Conservation (phyloP, 2,329 filamentous ascomycete species). For the Phaeoacremonium minimum region DNA sequence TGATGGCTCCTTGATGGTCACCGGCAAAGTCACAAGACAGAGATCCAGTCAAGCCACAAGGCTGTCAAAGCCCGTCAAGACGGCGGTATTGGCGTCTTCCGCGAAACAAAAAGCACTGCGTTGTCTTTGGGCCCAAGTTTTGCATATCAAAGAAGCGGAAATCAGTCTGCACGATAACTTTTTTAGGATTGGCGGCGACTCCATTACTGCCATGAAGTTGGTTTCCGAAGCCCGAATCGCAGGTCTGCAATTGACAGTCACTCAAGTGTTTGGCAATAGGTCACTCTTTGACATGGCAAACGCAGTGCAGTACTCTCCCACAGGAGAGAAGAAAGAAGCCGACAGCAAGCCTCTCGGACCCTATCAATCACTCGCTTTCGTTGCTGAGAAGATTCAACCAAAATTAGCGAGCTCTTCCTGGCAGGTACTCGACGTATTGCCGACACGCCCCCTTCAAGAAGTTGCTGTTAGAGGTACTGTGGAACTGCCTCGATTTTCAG, state of each 20-base stretch:
- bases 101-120: slow-evolving; percentile 16
- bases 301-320: slow-evolving; percentile 8
- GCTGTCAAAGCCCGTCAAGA: slow-evolving; percentile 4
- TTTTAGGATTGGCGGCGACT: slow-evolving; percentile 44
- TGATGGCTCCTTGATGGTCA: slow-evolving; percentile 13
- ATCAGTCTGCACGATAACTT: slow-evolving; percentile 40
- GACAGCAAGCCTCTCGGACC: slow-evolving; percentile 4
- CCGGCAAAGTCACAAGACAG: slow-evolving; percentile 3
- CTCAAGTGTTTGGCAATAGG: slow-evolving; percentile 34
- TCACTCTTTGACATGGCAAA: slow-evolving; percentile 16
- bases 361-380: slow-evolving; percentile 34
- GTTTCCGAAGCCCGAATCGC: slow-evolving; percentile 34
- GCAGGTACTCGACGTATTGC: slow-evolving; percentile 51
- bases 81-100: slow-evolving; percentile 10
- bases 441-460: slow-evolving; percentile 53
- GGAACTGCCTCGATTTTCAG: slow-evolving; percentile 53
- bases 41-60: slow-evolving; percentile 3
- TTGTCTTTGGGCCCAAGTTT: slow-evolving; percentile 27
- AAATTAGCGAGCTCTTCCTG: slow-evolving; percentile 45
- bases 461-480: slow-evolving; percentile 56
- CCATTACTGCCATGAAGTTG: slow-evolving; percentile 42
- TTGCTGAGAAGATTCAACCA: slow-evolving; percentile 43
- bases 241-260: slow-evolving; percentile 34
- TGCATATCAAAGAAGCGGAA: slow-evolving; percentile 21
- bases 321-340: slow-evolving; percentile 1